Percentiles rank a stretch among this genome's conserved stretches.
phyloP scores from a whole-genome alignment of 2,329 filamentous ascomycete genomes.

The Fusarium sp. region DNA sequence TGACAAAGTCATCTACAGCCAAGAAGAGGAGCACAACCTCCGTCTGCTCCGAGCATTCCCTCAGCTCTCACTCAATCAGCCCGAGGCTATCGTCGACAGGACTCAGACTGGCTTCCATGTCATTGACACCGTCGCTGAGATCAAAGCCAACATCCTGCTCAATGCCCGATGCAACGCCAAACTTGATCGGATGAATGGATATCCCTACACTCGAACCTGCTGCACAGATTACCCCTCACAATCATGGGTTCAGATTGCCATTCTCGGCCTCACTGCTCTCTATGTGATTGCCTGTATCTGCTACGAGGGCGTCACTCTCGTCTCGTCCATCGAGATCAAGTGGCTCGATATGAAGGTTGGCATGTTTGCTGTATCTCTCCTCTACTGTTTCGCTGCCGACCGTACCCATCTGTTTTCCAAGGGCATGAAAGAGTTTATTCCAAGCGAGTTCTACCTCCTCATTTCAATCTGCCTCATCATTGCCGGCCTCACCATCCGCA shows the following conservation, averaged over 20 bases:
- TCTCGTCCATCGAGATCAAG: conserved; percentile 12
- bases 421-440: conserved; percentile 38
- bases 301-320: conserved; percentile 25
- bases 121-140: conserved; percentile 42
- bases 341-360: conserved; percentile 40
- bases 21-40: conserved; percentile 26
- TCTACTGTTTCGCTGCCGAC: conserved; percentile 43
- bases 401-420: conserved; percentile 44
- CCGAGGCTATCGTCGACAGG: conserved; percentile 35
- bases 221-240: conserved; percentile 56
- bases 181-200: conserved; percentile 44
- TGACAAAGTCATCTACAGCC: conserved; percentile 22
- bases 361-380: conserved; percentile 40
- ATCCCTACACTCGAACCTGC: conserved; percentile 61
- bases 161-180: conserved; percentile 62
- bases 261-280: conserved; percentile 32
- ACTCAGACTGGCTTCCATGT: conserved; percentile 45
- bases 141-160: conserved; percentile 56
- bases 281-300: conserved; percentile 34
- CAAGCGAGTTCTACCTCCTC: conserved; percentile 30
- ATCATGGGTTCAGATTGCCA: conserved; percentile 34
- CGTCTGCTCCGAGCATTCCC: conserved; percentile 34
- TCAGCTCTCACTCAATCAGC: conserved; percentile 30
- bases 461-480: conserved; percentile 10
- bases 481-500: conserved; percentile 31